A percentile compares a stretch with the other conserved stretches of the same genome.
phyloP scores from a whole-genome alignment of 2,329 filamentous ascomycete genomes.

The Paramyrothecium sp. region DNA sequence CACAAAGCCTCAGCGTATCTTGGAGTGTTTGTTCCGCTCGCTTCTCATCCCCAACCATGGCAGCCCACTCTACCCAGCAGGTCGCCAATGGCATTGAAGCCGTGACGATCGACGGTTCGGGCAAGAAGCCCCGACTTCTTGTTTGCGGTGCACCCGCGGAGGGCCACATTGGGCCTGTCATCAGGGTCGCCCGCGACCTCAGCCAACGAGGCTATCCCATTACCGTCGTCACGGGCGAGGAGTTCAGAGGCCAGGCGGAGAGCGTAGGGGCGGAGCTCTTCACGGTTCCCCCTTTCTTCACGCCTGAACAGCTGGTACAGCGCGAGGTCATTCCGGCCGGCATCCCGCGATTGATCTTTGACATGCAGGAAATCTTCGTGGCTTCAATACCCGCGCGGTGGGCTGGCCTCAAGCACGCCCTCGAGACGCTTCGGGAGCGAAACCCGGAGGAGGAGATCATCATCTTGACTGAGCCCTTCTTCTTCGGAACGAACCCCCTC shows the following conservation, averaged over 20 bases:
- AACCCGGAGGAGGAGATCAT: slow-evolving; percentile 36
- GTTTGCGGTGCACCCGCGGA: slow-evolving; percentile 22
- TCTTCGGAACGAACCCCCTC: slow-evolving; percentile 35
- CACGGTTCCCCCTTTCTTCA: slow-evolving; percentile 6
- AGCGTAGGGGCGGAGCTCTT: slow-evolving; percentile 36
- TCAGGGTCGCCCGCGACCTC: slow-evolving; percentile 34
- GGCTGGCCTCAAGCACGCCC: slow-evolving; percentile 24
- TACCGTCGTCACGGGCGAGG: slow-evolving; percentile 36
- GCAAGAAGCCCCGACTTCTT: slow-evolving; percentile 25
- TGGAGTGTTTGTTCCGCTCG: too few species aligned
- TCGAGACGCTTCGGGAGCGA: slow-evolving; percentile 28
- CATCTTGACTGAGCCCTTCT: slow-evolving; percentile 39
- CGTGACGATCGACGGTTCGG: neutral
- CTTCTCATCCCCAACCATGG: neutral
- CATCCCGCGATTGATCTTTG: slow-evolving; percentile 25
- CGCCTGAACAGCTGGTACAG: slow-evolving; percentile 14
- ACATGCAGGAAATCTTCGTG: slow-evolving; percentile 20
- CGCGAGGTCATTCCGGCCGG: slow-evolving; percentile 14
- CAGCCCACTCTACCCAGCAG: neutral
- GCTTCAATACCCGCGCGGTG: slow-evolving; percentile 28
- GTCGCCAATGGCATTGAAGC: neutral
- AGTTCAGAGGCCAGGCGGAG: slow-evolving; percentile 32
- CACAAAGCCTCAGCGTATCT: too few species aligned
- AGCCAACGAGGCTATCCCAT: slow-evolving; percentile 37
- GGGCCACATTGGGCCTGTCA: slow-evolving; percentile 28